Evolutionary conservation across 2,329 filamentous ascomycete species (phyloP).

Genomic region (Tothia fuscella): DNA sequence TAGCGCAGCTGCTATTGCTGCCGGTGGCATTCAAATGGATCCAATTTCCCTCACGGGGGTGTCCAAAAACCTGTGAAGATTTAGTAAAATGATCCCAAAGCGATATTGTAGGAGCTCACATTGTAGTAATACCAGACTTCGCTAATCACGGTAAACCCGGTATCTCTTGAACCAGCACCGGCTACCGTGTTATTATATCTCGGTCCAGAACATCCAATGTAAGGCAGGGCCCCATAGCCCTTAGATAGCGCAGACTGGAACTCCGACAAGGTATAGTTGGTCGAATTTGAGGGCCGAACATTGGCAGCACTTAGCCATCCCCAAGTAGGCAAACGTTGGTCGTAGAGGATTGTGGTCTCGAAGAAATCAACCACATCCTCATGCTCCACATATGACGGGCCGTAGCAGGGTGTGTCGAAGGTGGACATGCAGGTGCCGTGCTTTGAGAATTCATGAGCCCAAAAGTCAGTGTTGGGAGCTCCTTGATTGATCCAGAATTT

Average conservation of each 20-base stretch:
- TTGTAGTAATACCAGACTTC: slow-evolving; percentile 60
- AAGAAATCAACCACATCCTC: slow-evolving; percentile 53
- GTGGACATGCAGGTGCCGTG: slow-evolving; percentile 56
- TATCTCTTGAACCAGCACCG: slow-evolving; percentile 43
- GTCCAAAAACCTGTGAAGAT: slow-evolving; percentile 30
- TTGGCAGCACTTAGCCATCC: slow-evolving; percentile 43
- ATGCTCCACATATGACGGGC: slow-evolving; percentile 42
- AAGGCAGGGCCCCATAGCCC: slow-evolving; percentile 44
- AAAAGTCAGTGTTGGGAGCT: slow-evolving; percentile 44
- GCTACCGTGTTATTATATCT: slow-evolving; percentile 48
- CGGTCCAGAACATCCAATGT: slow-evolving; percentile 49
- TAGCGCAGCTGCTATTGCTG: slow-evolving; percentile 43
- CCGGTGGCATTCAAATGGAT: slow-evolving; percentile 38
- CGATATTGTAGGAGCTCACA: slow-evolving; percentile 22
- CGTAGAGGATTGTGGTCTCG: slow-evolving; percentile 47
- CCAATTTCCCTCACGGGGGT: slow-evolving; percentile 40
- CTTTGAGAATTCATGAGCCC: slow-evolving; percentile 54
- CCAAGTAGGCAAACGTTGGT: slow-evolving; percentile 47
- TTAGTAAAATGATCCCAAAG: background rate
- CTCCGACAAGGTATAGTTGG: slow-evolving; percentile 41
- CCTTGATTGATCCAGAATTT: slow-evolving; percentile 45
- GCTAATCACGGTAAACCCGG: slow-evolving; percentile 43
- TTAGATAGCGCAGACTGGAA: slow-evolving; percentile 40
- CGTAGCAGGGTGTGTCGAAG: slow-evolving; percentile 55
- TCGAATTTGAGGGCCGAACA: slow-evolving; percentile 48